Base-by-base conservation (phyloP, 2,329 filamentous ascomycete genomes). In the Lecanosticta acicola region DNA sequence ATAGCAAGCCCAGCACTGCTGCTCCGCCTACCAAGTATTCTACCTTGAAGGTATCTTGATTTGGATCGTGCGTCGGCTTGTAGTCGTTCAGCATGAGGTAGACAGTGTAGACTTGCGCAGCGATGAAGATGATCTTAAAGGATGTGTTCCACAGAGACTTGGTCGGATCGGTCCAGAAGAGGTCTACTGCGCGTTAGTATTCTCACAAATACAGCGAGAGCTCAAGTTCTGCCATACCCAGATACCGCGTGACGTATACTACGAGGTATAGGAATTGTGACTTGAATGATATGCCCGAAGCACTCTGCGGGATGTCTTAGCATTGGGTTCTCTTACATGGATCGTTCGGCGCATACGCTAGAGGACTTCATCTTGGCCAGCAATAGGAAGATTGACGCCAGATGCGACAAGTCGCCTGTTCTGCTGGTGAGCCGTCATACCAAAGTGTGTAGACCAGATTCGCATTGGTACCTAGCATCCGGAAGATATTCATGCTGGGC, bases 71-170 rank as follows among this genome's bases (percentile, higher is more conserved):
- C 26, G 93, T 97, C 19, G 93, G 91, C 71, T 94, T 94, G 80
- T 93, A 98, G 62, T 91, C 87, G 59, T 88, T 94, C 52, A 93
- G 85, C 93, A 98, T 98, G 58, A 97, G 81, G 73, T 96, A 97
- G 67, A 98, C 82, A 62, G 90, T 94, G 76, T 98, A 98, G 54
- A 84, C 82, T 53, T 94, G 90, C 18, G 87, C 84, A 53, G 74
- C 77, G 67, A 98, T 90, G 76, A 97, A 98, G 66, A 96, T 78
- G 65, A 97, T 81, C 71, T 98, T 98, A 77, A 97, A 96, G 62
- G 87, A 71, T 50, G 93, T 84, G 73, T 97, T 96, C 80, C 96
- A 98, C 54, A 87, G 69, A 62, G 62, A 64, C 24, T 63, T 62
- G 14, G 61, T 61, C 5, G 85, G 89, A 57, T 81, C 72, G 53